phyloP scores from a whole-genome alignment of 345 rosid genomes.

The Sonneratia caseolaris region DNA sequence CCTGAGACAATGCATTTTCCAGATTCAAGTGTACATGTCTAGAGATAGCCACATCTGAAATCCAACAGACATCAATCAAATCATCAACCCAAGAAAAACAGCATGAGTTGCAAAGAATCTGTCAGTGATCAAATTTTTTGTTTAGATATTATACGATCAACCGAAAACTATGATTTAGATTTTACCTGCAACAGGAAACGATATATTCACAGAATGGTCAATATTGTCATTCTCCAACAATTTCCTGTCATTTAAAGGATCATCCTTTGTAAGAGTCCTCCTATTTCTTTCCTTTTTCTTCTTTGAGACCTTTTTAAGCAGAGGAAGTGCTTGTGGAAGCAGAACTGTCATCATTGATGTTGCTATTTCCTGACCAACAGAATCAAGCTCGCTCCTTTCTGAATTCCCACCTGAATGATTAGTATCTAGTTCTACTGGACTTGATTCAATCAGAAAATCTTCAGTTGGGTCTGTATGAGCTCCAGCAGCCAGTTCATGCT shows the following conservation, averaged over 20 bases:
- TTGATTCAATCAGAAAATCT: constrained; percentile 30
- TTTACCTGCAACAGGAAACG: constrained; percentile 12
- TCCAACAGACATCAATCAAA: background rate
- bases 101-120: background rate
- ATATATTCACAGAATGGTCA: constrained; percentile 18
- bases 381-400: constrained; percentile 39
- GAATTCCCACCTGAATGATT: constrained; percentile 30
- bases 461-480: constrained; percentile 22
- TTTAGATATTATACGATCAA: background rate
- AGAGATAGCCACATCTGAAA: constrained; percentile 8
- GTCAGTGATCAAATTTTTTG: background rate
- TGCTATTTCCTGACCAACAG: constrained; percentile 47
- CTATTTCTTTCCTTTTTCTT: constrained; percentile 40
- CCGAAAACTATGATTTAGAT: background rate
- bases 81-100: background rate
- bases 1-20: constrained; percentile 16
- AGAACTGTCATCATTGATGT: constrained; percentile 73
- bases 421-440: constrained; percentile 30
- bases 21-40: constrained; percentile 16
- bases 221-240: constrained; percentile 19
- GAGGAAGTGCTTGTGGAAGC: constrained; percentile 89
- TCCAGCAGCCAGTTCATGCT: constrained; percentile 26
- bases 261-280: constrained; percentile 12
- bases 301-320: constrained; percentile 41
- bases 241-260: constrained; percentile 14